Base-by-base conservation (phyloP, 108 stramenopile genomes). In the Cyclotella kingstonii region DNA sequence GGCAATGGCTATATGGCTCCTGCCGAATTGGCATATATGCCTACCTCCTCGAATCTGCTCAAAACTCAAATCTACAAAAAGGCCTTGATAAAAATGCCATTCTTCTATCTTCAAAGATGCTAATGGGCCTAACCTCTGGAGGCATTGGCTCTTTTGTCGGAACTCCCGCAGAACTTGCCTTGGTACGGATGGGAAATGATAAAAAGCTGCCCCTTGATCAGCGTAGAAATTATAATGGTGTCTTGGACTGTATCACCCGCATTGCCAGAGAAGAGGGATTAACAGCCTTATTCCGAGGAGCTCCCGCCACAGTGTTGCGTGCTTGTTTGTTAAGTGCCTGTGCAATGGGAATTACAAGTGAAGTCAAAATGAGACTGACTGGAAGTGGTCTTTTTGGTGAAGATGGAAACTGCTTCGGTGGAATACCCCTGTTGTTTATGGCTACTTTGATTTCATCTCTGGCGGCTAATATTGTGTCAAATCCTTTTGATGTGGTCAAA, bases 401-500 rank as follows among this genome's bases (percentile, higher is more conserved):
- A 3, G 70, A 79, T 59, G 85, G 85, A 8, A 56, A 86, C 40
- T 41, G 63, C 3, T 76, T 66, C 33, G 67, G 70, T 22, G 85
- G 85, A 29, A 28, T 86, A 1, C 85, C 85, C 28, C 31, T 86
- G 35, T 40, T 86, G 28, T 84, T 84, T 54, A 65, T 62, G 41
- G 85, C 85, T 23, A 86, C 82, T 15, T 40, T 86, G 41, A 41
- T 79, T 17, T 81, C 82, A 1, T 80, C 79, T 27, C 79, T 86
- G 17, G 55, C 53, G 66, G 85, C 85, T 46, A 86, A 86, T 52
- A 80, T 82, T 31, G 77, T 84, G 8, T 67, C 83, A n/a, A 84
- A 84, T 75, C 84, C 82, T 28, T 84, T 86, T 47, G 85, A 86
- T 68, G 85, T 86, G 21, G 81, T 83, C 54, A 86, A 86, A 54